These are phyloP conservation scores for Vachellia pachyceras DNA, from an alignment of 306 rosid genomes.

Conservation along the genomic window DNA sequence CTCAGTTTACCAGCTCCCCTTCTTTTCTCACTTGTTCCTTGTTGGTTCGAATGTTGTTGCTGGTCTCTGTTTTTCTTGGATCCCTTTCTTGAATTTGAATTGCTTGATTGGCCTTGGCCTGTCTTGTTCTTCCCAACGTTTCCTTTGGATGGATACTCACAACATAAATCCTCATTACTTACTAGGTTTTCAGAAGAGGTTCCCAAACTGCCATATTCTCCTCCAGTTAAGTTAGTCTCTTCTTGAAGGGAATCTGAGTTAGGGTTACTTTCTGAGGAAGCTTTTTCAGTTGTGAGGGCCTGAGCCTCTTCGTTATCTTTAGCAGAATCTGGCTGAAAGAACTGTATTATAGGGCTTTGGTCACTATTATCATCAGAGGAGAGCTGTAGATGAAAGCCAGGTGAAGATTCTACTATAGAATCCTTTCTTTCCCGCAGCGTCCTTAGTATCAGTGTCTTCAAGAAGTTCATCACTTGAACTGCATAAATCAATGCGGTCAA, in stretches of 20 bases:
- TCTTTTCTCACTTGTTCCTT: neutral
- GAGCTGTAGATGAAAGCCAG: neutral
- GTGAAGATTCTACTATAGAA: conserved; percentile 20
- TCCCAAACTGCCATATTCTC: conserved; percentile 1
- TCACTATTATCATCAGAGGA: neutral
- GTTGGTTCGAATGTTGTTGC: neutral
- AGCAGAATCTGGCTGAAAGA: conserved; percentile 8
- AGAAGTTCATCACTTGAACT: conserved; percentile 31
- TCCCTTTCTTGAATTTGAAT: conserved; percentile 21
- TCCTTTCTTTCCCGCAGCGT: conserved; percentile 16
- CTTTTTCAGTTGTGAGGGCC: neutral
- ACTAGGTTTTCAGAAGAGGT: neutral
- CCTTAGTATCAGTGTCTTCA: conserved; percentile 19
- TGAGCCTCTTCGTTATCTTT: conserved; percentile 11
- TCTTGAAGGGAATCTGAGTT: neutral
- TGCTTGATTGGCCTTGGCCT: conserved; percentile 28
- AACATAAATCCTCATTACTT: neutral
- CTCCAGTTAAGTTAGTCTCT: neutral
- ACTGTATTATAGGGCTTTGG: neutral
- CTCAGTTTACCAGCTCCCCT: conserved; percentile 57
- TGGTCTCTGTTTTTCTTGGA: conserved; percentile 1
- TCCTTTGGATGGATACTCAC: conserved; percentile 18
- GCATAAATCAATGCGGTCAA: conserved; percentile 29
- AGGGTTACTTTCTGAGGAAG: neutral
- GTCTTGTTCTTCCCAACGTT: conserved; percentile 16